Conservation (phyloP, 495 filamentous ascomycete genomes). For the Daldinia grandis region DNA sequence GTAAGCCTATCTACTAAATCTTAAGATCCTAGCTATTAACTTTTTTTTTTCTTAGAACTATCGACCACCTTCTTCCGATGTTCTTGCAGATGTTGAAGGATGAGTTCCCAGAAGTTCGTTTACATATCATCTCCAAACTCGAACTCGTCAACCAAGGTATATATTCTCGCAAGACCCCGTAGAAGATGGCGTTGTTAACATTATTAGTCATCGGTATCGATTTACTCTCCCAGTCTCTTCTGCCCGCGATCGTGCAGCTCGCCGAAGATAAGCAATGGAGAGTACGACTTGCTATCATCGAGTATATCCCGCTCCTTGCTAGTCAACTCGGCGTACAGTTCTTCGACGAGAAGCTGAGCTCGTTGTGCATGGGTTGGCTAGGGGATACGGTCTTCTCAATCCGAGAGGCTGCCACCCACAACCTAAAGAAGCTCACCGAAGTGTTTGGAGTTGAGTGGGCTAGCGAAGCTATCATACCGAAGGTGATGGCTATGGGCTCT, state of each 20-base stretch:
- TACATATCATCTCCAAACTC: conserved; percentile 98
- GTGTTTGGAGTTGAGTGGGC: conserved; percentile 99
- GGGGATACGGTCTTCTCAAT: conserved; percentile 99
- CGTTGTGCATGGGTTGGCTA: conserved; percentile 98
- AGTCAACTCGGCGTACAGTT: conserved; percentile 96
- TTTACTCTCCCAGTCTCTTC: conserved; percentile 91
- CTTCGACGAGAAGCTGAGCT: conserved; percentile 96
- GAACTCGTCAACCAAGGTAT: conserved; percentile 96
- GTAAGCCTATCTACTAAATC: conserved; percentile 60
- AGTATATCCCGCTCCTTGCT: conserved; percentile 97
- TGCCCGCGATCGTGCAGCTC: conserved; percentile 97
- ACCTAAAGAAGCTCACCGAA: conserved; percentile 96
- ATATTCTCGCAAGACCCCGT: not conserved
- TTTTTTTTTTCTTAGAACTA: conserved; percentile 67
- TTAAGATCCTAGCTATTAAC: conserved; percentile 18
- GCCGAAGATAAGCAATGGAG: conserved; percentile 99
- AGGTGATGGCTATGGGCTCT: conserved; percentile 96
- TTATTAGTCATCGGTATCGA: conserved; percentile 92
- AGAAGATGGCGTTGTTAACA: conserved; percentile 33
- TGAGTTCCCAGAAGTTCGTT: conserved; percentile 95
- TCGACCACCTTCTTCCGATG: conserved; percentile 96
- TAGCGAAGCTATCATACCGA: conserved; percentile 95
- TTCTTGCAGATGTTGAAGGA: conserved; percentile 99
- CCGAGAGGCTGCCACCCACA: conserved; percentile 94
- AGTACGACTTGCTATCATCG: conserved; percentile 96